These are phyloP conservation scores for Arthrobotrys pseudoclavata DNA, from an alignment of 2,329 filamentous ascomycete genomes.

Conservation along the genomic window DNA sequence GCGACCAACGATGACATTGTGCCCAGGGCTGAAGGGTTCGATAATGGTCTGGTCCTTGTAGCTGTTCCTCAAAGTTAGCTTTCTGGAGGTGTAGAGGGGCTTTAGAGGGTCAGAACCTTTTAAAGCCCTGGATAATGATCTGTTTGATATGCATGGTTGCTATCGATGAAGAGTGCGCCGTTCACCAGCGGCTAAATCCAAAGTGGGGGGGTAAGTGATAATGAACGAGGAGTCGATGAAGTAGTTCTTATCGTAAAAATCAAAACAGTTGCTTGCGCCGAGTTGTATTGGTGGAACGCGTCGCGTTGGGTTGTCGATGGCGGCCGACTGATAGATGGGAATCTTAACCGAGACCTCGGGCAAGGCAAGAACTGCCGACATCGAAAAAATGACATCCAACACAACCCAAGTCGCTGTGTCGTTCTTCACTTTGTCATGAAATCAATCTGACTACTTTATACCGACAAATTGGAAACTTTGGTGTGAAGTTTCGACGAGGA, in stretches of 20 bases:
- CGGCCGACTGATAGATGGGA: slow-evolving; percentile 24
- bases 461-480: background rate
- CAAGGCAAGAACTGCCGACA: slow-evolving; percentile 47
- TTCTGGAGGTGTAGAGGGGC: slow-evolving; percentile 2
- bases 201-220: slow-evolving; percentile 30
- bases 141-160: slow-evolving; percentile 96
- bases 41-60: slow-evolving; percentile 99
- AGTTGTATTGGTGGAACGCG: slow-evolving; percentile 58
- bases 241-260: slow-evolving; percentile 45
- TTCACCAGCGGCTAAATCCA: slow-evolving; percentile 57
- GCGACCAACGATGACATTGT: slow-evolving; percentile 98
- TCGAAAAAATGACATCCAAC: slow-evolving; percentile 60
- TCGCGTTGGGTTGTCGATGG: slow-evolving; percentile 48
- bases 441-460: slow-evolving; percentile 28
- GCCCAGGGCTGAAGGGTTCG: slow-evolving; percentile 96
- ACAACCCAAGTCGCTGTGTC: slow-evolving; percentile 23
- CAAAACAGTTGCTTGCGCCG: slow-evolving; percentile 39
- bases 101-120: slow-evolving; percentile 75
- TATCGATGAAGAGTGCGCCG: slow-evolving; percentile 54
- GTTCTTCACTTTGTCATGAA: slow-evolving; percentile 5
- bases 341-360: slow-evolving; percentile 21
- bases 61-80: slow-evolving; percentile 69
- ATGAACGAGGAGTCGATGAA: slow-evolving; percentile 22
- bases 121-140: slow-evolving; percentile 99
- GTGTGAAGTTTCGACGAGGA: background rate